Evolutionary conservation across 345 rosid genomes (phyloP).

Genomic region (Populus deltoides): DNA sequence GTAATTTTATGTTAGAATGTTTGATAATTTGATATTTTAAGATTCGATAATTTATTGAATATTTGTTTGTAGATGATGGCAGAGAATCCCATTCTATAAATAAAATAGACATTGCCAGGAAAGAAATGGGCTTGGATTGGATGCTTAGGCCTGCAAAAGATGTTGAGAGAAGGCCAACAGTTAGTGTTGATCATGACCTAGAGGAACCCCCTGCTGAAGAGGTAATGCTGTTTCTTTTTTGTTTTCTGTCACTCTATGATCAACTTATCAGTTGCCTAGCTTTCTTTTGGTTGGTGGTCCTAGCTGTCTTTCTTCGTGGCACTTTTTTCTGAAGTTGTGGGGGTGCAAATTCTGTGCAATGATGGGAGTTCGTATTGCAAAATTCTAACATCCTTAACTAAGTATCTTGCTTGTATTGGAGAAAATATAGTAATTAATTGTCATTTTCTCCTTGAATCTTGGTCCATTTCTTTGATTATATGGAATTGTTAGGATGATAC

Average conservation of each 20-base stretch:
- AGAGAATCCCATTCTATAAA: slow-evolving; percentile 17
- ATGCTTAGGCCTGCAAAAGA: slow-evolving; percentile 69
- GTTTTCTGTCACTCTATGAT: background rate
- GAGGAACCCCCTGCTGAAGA: slow-evolving; percentile 50
- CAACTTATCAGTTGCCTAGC: background rate
- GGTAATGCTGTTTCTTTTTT: slow-evolving; percentile 34
- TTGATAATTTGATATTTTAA: background rate
- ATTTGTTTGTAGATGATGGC: slow-evolving; percentile 24
- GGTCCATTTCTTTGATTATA: background rate
- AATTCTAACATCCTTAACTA: background rate
- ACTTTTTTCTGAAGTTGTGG: background rate
- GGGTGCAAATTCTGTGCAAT: background rate
- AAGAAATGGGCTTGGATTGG: slow-evolving; percentile 77
- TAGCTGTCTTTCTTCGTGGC: background rate
- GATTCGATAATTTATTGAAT: background rate
- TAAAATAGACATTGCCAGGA: slow-evolving; percentile 55
- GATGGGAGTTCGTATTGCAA: background rate
- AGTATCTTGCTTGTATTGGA: background rate
- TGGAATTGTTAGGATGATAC: background rate
- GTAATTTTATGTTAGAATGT: background rate
- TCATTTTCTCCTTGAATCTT: background rate
- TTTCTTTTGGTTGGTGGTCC: background rate
- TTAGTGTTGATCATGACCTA: slow-evolving; percentile 28
- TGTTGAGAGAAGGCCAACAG: slow-evolving; percentile 31
- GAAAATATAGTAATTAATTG: background rate